Evolutionary conservation across 768 basidiomycete species (phyloP).

Genomic region (Calocera viscosa): DNA sequence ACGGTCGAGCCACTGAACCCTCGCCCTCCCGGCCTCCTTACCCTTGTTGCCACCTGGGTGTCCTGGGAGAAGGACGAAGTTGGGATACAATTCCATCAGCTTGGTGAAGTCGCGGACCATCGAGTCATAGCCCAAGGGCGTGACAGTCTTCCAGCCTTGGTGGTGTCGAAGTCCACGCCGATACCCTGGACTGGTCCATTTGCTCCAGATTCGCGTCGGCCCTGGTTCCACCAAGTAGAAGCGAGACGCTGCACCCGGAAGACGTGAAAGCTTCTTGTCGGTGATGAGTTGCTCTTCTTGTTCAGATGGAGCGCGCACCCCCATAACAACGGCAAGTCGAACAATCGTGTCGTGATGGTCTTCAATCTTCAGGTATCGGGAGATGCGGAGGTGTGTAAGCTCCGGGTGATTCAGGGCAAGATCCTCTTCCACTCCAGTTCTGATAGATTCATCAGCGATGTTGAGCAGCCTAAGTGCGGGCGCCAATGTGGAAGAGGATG

Average conservation of each 20-base stretch:
- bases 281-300: not conserved
- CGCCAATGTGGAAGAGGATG: not conserved
- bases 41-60: not conserved
- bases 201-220: not conserved
- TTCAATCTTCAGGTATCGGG: not conserved
- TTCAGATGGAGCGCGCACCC: not conserved
- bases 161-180: too few species aligned
- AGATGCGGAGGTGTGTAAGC: not conserved
- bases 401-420: not conserved
- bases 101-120: too few species aligned
- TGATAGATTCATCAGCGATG: not conserved
- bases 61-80: not conserved
- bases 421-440: not conserved
- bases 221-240: not conserved
- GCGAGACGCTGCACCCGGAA: not conserved
- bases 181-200: too few species aligned
- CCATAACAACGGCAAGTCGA: not conserved
- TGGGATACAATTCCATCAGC: not conserved
- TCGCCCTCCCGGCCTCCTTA: not conserved
- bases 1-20: not conserved
- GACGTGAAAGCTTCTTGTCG: not conserved
- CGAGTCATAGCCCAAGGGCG: too few species aligned
- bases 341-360: not conserved
- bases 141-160: too few species aligned
- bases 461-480: not conserved